phyloP scores from a whole-genome alignment of 805 yeast genomes.

The Starmerella stigmatis region DNA sequence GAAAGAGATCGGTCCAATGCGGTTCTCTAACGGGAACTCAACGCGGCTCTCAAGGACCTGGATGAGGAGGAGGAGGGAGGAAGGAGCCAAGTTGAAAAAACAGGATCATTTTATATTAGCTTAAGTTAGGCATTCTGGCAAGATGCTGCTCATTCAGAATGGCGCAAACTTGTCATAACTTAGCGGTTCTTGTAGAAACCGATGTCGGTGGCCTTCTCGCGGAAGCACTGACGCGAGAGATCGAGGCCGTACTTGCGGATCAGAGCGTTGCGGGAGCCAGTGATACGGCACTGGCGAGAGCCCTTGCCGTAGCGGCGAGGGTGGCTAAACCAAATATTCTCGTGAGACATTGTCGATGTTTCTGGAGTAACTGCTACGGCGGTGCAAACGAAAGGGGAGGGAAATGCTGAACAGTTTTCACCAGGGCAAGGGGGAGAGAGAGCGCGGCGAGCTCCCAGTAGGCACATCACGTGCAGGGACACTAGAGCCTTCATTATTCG shows the following conservation, averaged over 20 bases:
- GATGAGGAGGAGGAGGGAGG: too few species aligned
- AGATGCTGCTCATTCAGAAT: background rate
- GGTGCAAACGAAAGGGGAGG: background rate
- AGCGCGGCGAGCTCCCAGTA: background rate
- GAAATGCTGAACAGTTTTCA: constrained; percentile 12
- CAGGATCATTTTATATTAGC: background rate
- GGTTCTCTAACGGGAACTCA: too few species aligned
- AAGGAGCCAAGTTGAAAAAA: background rate
- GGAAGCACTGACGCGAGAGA: constrained; percentile 99
- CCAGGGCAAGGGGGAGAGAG: constrained; percentile 12
- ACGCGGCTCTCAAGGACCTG: too few species aligned
- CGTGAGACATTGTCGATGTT: constrained; percentile 23
- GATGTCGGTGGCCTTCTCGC: constrained; percentile 98
- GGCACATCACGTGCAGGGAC: background rate
- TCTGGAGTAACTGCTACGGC: constrained; percentile 5
- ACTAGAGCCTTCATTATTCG: too few species aligned
- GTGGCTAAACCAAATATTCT: constrained; percentile 86
- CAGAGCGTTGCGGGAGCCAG: constrained; percentile 97
- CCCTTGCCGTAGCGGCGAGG: constrained; percentile 99
- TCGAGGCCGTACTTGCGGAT: constrained; percentile 99
- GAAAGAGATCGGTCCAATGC: too few species aligned
- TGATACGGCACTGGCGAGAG: constrained; percentile 99
- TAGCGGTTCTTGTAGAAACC: constrained; percentile 99
- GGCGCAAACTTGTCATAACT: constrained; percentile 26
- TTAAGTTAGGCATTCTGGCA: background rate